These are phyloP conservation scores for Sphenostylis stenocarpa DNA, from an alignment of 306 rosid genomes.

Conservation along the genomic window DNA sequence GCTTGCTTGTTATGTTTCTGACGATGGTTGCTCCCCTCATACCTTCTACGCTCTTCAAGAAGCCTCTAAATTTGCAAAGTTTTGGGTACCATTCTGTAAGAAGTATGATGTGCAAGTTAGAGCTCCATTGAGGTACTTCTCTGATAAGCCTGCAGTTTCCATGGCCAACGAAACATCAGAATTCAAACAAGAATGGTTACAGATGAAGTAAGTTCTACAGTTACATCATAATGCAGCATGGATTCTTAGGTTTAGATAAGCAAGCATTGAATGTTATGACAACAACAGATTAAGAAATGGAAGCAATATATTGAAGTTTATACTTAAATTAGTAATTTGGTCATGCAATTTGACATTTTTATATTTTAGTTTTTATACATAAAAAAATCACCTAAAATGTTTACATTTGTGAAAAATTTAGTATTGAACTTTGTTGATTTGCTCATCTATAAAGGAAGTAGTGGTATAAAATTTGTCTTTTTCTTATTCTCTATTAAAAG, in stretches of 20 bases:
- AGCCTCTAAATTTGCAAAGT: slow-evolving; percentile 58
- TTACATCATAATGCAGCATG: neutral
- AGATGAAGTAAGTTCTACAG: slow-evolving; percentile 45
- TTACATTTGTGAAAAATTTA: no score
- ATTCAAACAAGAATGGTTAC: slow-evolving; percentile 47
- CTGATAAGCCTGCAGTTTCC: neutral
- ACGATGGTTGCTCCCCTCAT: slow-evolving; percentile 63
- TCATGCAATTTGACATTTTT: no score
- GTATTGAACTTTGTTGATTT: no score
- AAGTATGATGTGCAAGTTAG: slow-evolving; percentile 50
- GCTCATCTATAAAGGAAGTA: no score
- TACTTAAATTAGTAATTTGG: no score
- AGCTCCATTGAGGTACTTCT: slow-evolving; percentile 63
- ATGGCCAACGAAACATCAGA: neutral
- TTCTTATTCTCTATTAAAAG: no score
- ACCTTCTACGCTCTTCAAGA: slow-evolving; percentile 56
- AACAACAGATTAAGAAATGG: no score
- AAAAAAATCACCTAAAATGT: no score
- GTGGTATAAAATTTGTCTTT: no score
- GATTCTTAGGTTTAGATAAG: neutral
- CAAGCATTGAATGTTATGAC: neutral
- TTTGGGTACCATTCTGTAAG: slow-evolving; percentile 71
- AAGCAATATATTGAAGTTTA: no score
- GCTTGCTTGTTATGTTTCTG: slow-evolving; percentile 76
- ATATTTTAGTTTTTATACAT: no score